These are phyloP conservation scores for Wickerhamiella vanderwaltii DNA, from an alignment of 805 yeast genomes.

Conservation along the genomic window DNA sequence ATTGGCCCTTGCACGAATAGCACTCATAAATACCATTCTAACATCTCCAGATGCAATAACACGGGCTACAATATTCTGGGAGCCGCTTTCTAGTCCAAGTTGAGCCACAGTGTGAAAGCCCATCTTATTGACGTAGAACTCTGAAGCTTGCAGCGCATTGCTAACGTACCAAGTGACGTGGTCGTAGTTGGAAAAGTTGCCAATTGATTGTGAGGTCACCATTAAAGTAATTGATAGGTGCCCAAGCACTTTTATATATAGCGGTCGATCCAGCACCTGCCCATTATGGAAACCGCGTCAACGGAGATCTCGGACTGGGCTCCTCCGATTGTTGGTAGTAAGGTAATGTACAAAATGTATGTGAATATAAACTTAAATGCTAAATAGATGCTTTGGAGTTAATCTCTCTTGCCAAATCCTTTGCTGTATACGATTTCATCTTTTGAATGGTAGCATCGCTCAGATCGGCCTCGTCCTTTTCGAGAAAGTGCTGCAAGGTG, in stretches of 20 bases:
- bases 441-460: slow-evolving; percentile 6
- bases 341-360: too few relatives aligned
- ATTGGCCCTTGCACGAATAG: slow-evolving; percentile 26
- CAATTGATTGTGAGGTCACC: too few relatives aligned
- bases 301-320: too few relatives aligned
- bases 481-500: not conserved
- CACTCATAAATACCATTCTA: slow-evolving; percentile 35
- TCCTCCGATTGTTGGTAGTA: too few relatives aligned
- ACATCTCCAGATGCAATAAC: slow-evolving; percentile 50
- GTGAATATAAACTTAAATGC: not conserved
- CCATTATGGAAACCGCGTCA: too few relatives aligned
- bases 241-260: too few relatives aligned
- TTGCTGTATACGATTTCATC: slow-evolving; percentile 5
- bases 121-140: slow-evolving; percentile 39
- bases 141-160: slow-evolving; percentile 56
- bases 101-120: slow-evolving; percentile 58
- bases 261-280: too few relatives aligned
- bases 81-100: slow-evolving; percentile 58
- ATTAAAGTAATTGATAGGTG: too few relatives aligned
- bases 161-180: slow-evolving; percentile 60
- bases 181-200: slow-evolving; percentile 37
- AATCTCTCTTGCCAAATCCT: slow-evolving; percentile 2
- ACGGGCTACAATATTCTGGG: slow-evolving; percentile 41
- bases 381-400: not conserved
- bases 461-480: slow-evolving; percentile 1